Conservation (phyloP, 2,329 filamentous ascomycete species). For the Fusarium sp. region DNA sequence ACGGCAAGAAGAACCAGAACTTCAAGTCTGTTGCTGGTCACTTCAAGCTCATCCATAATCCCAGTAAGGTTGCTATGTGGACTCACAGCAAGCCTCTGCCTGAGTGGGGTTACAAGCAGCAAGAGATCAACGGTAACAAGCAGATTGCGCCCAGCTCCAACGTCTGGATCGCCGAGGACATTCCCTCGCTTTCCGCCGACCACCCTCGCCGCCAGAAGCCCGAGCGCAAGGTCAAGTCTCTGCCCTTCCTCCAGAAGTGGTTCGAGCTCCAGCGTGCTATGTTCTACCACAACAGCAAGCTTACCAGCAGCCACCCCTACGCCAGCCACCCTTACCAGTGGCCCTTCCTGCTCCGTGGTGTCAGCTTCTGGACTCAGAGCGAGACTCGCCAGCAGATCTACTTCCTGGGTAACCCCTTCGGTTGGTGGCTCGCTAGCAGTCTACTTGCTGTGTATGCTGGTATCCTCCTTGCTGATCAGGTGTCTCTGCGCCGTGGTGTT, state of each 20-base stretch:
- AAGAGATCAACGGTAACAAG: slow-evolving; percentile 99
- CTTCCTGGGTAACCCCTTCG: slow-evolving; percentile 96
- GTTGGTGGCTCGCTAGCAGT: slow-evolving; percentile 97
- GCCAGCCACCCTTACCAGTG: slow-evolving; percentile 95
- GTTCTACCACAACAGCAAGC: slow-evolving; percentile 99
- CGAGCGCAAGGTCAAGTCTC: slow-evolving; percentile 82
- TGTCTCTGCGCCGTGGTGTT: slow-evolving; percentile 91
- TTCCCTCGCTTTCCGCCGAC: slow-evolving; percentile 82
- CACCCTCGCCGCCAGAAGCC: slow-evolving; percentile 82
- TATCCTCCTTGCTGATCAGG: slow-evolving; percentile 91
- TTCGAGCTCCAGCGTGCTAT: slow-evolving; percentile 96
- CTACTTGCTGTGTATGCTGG: slow-evolving; percentile 93
- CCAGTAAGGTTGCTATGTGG: slow-evolving; percentile 99
- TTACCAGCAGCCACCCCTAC: slow-evolving; percentile 97
- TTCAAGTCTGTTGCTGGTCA: slow-evolving; percentile 93
- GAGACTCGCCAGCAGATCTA: slow-evolving; percentile 97
- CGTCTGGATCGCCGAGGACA: slow-evolving; percentile 93
- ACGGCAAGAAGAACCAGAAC: slow-evolving; percentile 83
- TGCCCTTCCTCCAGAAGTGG: slow-evolving; percentile 95
- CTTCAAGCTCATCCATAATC: slow-evolving; percentile 96
- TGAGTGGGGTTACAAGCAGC: slow-evolving; percentile 97
- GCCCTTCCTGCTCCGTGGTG: slow-evolving; percentile 96
- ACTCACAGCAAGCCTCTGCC: slow-evolving; percentile 95
- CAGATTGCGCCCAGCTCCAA: slow-evolving; percentile 91
- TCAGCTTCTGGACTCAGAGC: slow-evolving; percentile 99